Percentiles rank a stretch among this genome's conserved stretches.
Evolutionary conservation across 2,329 filamentous ascomycete species (phyloP).

Genomic region (Colletotrichum karsti): DNA sequence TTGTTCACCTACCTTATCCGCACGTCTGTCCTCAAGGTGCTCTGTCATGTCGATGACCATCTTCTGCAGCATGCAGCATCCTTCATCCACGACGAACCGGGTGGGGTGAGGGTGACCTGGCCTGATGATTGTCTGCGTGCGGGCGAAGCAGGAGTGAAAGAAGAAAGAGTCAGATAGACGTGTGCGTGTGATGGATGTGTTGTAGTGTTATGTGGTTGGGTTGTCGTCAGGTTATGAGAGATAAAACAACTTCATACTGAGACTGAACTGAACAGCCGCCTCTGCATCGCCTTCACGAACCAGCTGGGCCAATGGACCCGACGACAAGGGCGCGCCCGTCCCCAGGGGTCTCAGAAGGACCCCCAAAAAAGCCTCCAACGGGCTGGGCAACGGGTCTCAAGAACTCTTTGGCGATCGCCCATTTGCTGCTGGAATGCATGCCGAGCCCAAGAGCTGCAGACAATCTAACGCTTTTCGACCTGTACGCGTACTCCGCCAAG

Average conservation of each 20-base stretch:
- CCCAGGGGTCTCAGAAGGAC: slow-evolving; percentile 8
- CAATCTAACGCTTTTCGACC: slow-evolving; percentile 30
- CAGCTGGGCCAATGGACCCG: slow-evolving; percentile 4
- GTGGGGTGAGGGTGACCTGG: neutral
- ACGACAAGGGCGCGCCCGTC: neutral
- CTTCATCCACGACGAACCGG: neutral
- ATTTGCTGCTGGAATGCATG: slow-evolving; percentile 17
- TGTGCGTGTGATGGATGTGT: neutral
- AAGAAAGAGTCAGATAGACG: neutral
- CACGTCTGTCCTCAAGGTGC: too few species aligned
- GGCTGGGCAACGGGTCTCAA: slow-evolving; percentile 25
- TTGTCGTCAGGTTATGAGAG: neutral
- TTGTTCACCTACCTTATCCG: neutral
- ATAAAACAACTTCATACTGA: neutral
- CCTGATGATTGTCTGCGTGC: neutral
- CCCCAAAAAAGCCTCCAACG: neutral
- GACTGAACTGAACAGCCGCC: neutral
- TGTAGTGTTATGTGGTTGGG: neutral
- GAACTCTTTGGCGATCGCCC: neutral
- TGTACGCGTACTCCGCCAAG: slow-evolving; percentile 31
- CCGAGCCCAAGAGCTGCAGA: slow-evolving; percentile 28
- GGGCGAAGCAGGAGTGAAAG: neutral
- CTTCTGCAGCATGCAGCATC: neutral
- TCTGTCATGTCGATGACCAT: neutral
- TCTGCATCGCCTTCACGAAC: slow-evolving; percentile 3